Evolutionary conservation across 163 green algal genomes (phyloP).

Genomic region (Volvox carteri): DNA sequence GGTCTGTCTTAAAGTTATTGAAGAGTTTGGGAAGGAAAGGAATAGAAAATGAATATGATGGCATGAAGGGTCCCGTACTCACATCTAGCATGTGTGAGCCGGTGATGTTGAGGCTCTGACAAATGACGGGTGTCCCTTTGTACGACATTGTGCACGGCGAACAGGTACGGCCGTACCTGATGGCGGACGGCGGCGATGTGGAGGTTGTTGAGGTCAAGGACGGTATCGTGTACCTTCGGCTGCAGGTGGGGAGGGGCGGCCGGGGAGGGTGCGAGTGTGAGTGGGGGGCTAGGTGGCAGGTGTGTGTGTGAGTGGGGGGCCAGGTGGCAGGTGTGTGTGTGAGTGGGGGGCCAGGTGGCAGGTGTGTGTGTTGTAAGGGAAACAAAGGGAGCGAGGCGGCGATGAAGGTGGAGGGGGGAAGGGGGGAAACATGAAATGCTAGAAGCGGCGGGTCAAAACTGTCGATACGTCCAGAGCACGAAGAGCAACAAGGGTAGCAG

Average conservation of each 20-base stretch:
- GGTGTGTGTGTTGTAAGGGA: neutral
- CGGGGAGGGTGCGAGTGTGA: neutral
- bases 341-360: neutral
- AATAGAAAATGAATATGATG: neutral
- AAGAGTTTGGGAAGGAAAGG: no score
- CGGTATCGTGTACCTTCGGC: slow-evolving; percentile 81
- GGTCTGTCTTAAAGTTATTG: no score
- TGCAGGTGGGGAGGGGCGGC: slow-evolving; percentile 75
- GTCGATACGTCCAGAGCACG: no score
- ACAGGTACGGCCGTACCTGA: slow-evolving; percentile 92
- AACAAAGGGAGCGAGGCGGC: no score
- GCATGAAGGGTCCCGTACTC: no score
- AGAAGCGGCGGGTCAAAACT: no score
- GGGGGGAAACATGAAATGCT: no score
- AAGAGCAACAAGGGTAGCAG: no score
- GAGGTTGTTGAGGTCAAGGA: slow-evolving; percentile 86
- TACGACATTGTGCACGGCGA: slow-evolving; percentile 22
- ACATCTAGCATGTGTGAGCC: no score
- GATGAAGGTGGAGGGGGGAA: no score
- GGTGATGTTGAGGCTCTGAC: neutral
- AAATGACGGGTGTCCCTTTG: neutral
- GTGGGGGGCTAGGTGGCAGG: neutral
- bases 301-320: neutral
- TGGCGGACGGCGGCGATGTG: slow-evolving; percentile 96
- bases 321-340: neutral